A percentile compares a stretch with the other conserved stretches of the same genome.
These are phyloP conservation scores for Talaromyces marneffei DNA, from an alignment of 2,329 filamentous ascomycete species.

Conservation along the genomic window DNA sequence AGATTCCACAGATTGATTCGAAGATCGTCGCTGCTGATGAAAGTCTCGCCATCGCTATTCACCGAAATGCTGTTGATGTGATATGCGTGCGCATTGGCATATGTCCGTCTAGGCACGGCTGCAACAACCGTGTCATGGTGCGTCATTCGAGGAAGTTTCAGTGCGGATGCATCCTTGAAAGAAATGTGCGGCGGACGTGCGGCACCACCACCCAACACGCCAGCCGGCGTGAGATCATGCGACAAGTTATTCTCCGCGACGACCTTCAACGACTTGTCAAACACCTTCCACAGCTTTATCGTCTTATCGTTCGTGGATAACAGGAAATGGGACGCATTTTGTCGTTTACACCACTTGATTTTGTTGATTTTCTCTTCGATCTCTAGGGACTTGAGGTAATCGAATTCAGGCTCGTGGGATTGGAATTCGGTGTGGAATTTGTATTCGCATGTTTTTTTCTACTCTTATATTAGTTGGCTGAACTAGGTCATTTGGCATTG, in stretches of 20 bases:
- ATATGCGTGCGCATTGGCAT: slow-evolving; percentile 97
- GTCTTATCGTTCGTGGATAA: slow-evolving; percentile 99
- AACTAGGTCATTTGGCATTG: slow-evolving; percentile 28
- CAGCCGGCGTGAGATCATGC: slow-evolving; percentile 77
- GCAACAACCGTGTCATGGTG: slow-evolving; percentile 98
- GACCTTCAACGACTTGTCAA: slow-evolving; percentile 98
- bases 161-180: slow-evolving; percentile 73
- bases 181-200: slow-evolving; percentile 65
- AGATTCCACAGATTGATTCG: slow-evolving; percentile 98
- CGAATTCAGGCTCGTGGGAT: slow-evolving; percentile 98
- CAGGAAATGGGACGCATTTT: slow-evolving; percentile 97
- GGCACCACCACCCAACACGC: slow-evolving; percentile 69
- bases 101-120: slow-evolving; percentile 89
- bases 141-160: slow-evolving; percentile 92
- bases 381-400: slow-evolving; percentile 97
- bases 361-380: slow-evolving; percentile 99
- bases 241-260: slow-evolving; percentile 98
- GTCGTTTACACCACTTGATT: slow-evolving; percentile 98
- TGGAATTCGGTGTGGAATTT: slow-evolving; percentile 99
- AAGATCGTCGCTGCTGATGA: slow-evolving; percentile 96
- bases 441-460: slow-evolving; percentile 99
- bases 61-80: slow-evolving; percentile 99
- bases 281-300: slow-evolving; percentile 99
- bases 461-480: slow-evolving; percentile 8
- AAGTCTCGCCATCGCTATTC: slow-evolving; percentile 98